Base-by-base conservation (phyloP, 306 rosid genomes). In the Malus sylvestris region DNA sequence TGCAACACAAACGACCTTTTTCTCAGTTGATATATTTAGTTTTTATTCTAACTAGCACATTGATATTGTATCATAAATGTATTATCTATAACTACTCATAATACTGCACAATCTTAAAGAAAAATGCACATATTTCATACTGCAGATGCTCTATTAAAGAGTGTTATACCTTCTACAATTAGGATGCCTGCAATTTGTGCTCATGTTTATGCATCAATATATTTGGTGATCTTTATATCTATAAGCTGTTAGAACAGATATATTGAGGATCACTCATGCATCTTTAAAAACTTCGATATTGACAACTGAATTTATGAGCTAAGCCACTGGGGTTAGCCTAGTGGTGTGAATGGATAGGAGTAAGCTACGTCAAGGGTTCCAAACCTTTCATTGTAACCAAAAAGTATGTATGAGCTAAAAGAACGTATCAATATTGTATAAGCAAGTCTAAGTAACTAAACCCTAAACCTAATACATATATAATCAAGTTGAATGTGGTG, bases 1-100 rank as follows among this genome's bases (percentile, higher is more conserved):
- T 95, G 93, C 88, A 81, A 23, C 67, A 59, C 11, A 27, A 73
- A 35, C 10, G 8, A 53, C 58, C 45, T 6, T 55, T 72, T 55
- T 33, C 16, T 53, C 75, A 51, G 35, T 70, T 51, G n/a, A 15
- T 49, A 49, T 49, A 49, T 49, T 52, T 52, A 32, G 40, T 29
- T 49, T 70, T 14, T 14, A 49, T 18, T 68, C 27, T 45, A 12
- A 58, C 30, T 68, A 11, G 29, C 27, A 70, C 38, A 69, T 10
- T 32, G 16, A 30, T n/a, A 71, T 20, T 30, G 20, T 30, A 46
- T 29, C 64, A 53, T 49, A 49, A 49, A 5, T 49, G 20, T 15
- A 49, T 15, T 49, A 16, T 49, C 55, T 49, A 6, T 49, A 49
- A 49, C 18, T 49, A 49, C 55, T 16, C 55, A 4, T 49, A 49